A percentile compares a stretch with the other conserved stretches of the same genome.
phyloP scores from a whole-genome alignment of 805 yeast genomes.

The Candida sonorensis region DNA sequence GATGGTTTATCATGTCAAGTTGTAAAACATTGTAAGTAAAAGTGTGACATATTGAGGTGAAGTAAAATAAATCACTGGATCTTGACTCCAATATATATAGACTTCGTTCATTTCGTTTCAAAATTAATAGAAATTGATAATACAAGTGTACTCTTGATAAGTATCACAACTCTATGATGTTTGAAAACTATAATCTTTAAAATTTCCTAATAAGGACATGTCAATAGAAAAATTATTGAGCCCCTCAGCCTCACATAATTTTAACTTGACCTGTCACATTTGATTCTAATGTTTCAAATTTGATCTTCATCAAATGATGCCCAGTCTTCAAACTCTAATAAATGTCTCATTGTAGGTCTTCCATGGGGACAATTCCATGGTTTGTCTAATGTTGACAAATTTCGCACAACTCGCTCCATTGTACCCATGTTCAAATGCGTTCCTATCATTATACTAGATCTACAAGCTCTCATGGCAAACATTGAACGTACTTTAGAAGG shows the following conservation, averaged over 20 bases:
- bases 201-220: slow-evolving; percentile 24
- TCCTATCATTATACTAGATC: slow-evolving; percentile 93
- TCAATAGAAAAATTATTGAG: slow-evolving; percentile 15
- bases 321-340: slow-evolving; percentile 54
- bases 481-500: slow-evolving; percentile 77
- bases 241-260: slow-evolving; percentile 2
- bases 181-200: background rate
- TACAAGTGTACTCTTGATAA: too few species aligned
- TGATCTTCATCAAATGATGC: slow-evolving; percentile 39
- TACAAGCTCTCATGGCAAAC: slow-evolving; percentile 94
- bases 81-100: too few species aligned
- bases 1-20: background rate
- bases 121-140: too few species aligned
- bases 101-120: too few species aligned
- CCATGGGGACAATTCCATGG: slow-evolving; percentile 99
- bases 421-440: slow-evolving; percentile 47
- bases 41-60: too few species aligned
- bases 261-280: too few species aligned
- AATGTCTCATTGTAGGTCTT: slow-evolving; percentile 91
- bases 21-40: too few species aligned
- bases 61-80: too few species aligned
- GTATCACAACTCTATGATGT: too few species aligned
- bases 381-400: slow-evolving; percentile 67
- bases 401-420: slow-evolving; percentile 64
- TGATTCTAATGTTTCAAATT: slow-evolving; percentile 2